Conservation (phyloP, 1,284 basidiomycete genomes). For the Trichosporon sp. region DNA sequence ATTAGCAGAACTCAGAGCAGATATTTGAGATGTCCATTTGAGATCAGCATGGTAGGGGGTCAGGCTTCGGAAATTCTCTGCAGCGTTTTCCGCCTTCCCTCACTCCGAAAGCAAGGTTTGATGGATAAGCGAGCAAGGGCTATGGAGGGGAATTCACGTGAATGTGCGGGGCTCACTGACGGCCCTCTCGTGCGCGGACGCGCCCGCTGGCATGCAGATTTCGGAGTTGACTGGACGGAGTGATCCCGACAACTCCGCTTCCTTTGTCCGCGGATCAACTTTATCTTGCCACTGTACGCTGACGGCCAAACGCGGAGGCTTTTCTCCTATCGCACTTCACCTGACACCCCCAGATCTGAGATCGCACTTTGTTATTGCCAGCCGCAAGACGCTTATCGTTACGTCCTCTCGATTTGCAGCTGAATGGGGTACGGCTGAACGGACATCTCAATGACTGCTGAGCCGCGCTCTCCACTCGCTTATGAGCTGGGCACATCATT, state of each 20-base stretch:
- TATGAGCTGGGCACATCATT: too few species aligned
- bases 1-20: too few species aligned
- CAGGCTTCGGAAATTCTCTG: too few species aligned
- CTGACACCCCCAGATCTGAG: background rate
- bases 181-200: background rate
- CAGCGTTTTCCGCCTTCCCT: background rate
- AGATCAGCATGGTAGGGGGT: too few species aligned
- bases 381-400: background rate
- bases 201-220: background rate
- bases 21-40: too few species aligned
- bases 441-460: too few species aligned
- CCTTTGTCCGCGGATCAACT: background rate
- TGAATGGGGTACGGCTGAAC: too few species aligned
- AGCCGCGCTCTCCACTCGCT: too few species aligned
- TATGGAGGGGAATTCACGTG: background rate
- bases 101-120: background rate
- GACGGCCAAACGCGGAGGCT: background rate
- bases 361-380: background rate
- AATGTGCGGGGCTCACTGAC: background rate
- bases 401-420: too few species aligned
- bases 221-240: background rate
- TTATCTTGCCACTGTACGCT: background rate
- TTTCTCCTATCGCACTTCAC: background rate
- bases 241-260: background rate
- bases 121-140: background rate